Base-by-base conservation (phyloP, 495 filamentous ascomycete species). In the Penicillium nucicola region DNA sequence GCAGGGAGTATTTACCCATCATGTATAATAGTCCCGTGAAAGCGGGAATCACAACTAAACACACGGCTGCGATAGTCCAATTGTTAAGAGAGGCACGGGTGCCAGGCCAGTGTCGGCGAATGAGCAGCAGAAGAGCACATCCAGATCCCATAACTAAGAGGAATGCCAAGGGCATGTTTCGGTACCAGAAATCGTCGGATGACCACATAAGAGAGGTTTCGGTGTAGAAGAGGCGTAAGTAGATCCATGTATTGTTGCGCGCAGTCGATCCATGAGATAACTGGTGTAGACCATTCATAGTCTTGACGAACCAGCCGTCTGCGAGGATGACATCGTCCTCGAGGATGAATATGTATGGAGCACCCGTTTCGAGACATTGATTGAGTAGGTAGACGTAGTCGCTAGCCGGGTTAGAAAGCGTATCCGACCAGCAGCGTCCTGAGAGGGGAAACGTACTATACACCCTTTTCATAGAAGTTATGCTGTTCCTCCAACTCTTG, bases 241-340 rank as follows among this genome's bases (percentile, higher is more conserved):
- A 79, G 9, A 79, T 37, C 75, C 72, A 79, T 36, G 67, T 55
- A 37, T 9, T 13, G 7, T 34, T 40, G 17, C 14, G 23, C 6
- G 35, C 3, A 17, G 35, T 38, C 45, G 22, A 42, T 58, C 58
- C 51, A 10, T 56, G 33, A 18, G 53, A 58, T 14, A 77, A 62
- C 9, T 60, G 58, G 18, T 50, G 54, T 13, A 77, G 50, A 13
- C 66, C 67, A 11, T 66, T 62, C 15, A 74, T 44, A 0, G 74
- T 74, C 51, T 64, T 67, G 6, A 70, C 59, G 15, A 74, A 53
- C 76, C 74, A 79, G 13, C 74, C 75, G 13, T 70, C 69, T 0
- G 74, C 74, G 4, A 76, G 61, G 1, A 77, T 62, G 19, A 79
- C 71, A 43, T 77, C 71, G 47, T 74, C 75, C 58, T 77, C 76